Evolutionary conservation across 2,329 filamentous ascomycete species (phyloP).

Genomic region (Apiospora arundinis): DNA sequence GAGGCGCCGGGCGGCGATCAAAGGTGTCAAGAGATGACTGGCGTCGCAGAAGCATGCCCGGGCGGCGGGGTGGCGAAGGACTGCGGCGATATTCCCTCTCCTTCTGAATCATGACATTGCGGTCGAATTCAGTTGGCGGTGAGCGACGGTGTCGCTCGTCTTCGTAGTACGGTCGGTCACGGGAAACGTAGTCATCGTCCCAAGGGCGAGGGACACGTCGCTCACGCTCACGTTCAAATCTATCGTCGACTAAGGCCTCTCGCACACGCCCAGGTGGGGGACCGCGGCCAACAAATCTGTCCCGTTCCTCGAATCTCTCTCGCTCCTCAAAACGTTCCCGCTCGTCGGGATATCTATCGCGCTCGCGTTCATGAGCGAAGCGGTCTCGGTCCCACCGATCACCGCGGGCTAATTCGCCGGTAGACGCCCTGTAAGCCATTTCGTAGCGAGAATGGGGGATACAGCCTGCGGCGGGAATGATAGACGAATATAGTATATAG

Average conservation of each 20-base stretch:
- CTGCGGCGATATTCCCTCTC: conserved; percentile 56
- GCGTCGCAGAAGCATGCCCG: conserved; percentile 70
- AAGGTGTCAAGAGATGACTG: conserved; percentile 92
- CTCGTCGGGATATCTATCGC: conserved; percentile 54
- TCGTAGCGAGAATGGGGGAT: conserved; percentile 20
- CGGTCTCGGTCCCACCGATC: conserved; percentile 64
- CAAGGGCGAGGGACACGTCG: conserved; percentile 50
- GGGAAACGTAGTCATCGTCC: conserved; percentile 53
- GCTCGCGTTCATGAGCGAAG: conserved; percentile 51
- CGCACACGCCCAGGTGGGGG: conserved; percentile 44
- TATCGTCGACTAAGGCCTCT: conserved; percentile 56
- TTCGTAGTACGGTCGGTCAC: conserved; percentile 62
- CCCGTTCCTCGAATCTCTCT: conserved; percentile 61
- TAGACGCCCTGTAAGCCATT: conserved; percentile 41
- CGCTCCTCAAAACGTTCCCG: conserved; percentile 61
- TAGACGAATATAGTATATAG: conserved; percentile 21
- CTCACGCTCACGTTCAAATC: conserved; percentile 58
- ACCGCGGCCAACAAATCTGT: conserved; percentile 52
- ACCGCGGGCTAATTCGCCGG: conserved; percentile 45
- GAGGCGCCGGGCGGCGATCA: conserved; percentile 70
- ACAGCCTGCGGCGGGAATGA: conserved; percentile 28
- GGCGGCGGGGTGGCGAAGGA: conserved; percentile 63
- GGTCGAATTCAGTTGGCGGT: conserved; percentile 56
- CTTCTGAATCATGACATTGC: conserved; percentile 61
- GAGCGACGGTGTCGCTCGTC: conserved; percentile 51